A percentile compares a stretch with the other conserved stretches of the same genome.
Conservation (phyloP, 345 rosid species). For the Eucalyptus regnans region DNA sequence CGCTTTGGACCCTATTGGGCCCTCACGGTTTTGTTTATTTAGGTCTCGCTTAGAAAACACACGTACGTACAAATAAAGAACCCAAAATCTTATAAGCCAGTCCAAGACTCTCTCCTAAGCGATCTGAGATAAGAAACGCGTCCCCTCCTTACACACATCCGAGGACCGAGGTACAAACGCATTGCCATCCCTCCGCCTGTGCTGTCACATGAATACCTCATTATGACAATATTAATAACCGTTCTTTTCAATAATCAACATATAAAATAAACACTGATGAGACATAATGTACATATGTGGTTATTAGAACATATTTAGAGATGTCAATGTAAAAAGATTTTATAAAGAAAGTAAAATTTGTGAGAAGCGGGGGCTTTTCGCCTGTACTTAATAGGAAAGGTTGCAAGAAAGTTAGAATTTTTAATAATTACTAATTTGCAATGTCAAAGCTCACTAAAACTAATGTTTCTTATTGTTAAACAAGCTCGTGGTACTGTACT, state of each 20-base stretch:
- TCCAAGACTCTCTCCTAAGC: fast-evolving
- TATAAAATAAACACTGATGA: neutral
- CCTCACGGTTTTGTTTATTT: fast-evolving
- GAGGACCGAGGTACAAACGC: too few species aligned
- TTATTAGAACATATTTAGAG: fast-evolving
- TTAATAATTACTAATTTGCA: neutral
- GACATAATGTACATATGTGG: fast-evolving
- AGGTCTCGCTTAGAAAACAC: fast-evolving
- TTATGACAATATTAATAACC: neutral
- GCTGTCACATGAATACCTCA: fast-evolving
- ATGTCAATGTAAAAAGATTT: neutral
- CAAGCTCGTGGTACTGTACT: neutral
- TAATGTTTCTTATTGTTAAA: neutral
- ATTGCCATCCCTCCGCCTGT: fast-evolving
- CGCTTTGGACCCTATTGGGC: fast-evolving
- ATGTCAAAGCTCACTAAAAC: neutral
- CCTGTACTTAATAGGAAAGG: neutral
- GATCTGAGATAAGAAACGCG: fast-evolving
- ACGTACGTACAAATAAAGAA: fast-evolving
- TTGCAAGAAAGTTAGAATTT: neutral
- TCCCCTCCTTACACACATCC: fast-evolving
- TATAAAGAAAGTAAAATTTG: neutral
- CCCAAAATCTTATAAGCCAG: too few species aligned
- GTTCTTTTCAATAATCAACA: neutral
- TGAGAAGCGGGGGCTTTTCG: neutral